Base-by-base conservation (phyloP, 1,284 basidiomycete species). In the Cryptococcus hybrid region DNA sequence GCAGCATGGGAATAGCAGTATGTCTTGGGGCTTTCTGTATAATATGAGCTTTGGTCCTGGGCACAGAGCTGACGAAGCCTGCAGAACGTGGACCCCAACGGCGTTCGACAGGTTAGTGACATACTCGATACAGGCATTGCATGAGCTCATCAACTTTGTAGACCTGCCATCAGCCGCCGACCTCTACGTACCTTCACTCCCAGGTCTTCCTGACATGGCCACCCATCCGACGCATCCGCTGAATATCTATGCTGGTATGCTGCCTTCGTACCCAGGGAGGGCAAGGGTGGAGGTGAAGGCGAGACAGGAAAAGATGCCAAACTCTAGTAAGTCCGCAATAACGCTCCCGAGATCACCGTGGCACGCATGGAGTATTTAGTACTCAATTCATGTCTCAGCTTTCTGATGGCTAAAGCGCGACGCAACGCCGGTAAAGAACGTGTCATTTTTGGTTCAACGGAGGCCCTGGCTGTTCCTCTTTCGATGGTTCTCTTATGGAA, bases 401-500 rank as follows among this genome's bases (percentile, higher is more conserved):
- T 99, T 74, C 85, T 96, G 59, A 84, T 98, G 78, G 82, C 92
- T 39, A 90, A 93, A 76, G 92, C 93, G 36, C 83, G 93, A 49
- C 84, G 92, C 61, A 83, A 83, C 7, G 92, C 93, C 9, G 92
- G 95, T 68, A 90, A 85, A 75, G 88, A 93, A 70, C 83, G 94
- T 37, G 79, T 97, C 11, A 84, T 98, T 69, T 98, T 71, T 99
- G 95, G 95, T 92, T 97, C 74, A 98, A 98, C 77, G 94, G 91
- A 45, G 95, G 90, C 15, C 94, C 92, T 15, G 95, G 96, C 42
- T 99, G 95, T 75, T 96, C 92, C 0, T 93, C 90, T 2, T 97
- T 99, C 72, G 95, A 99, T 69, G 95, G 95, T 5, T 83, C 93
- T 38, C 88, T 99, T 86, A 96, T 99, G 93, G 95, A 99, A 71